Base-by-base conservation (phyloP, 768 basidiomycete species). In the Mycena polygramma region DNA sequence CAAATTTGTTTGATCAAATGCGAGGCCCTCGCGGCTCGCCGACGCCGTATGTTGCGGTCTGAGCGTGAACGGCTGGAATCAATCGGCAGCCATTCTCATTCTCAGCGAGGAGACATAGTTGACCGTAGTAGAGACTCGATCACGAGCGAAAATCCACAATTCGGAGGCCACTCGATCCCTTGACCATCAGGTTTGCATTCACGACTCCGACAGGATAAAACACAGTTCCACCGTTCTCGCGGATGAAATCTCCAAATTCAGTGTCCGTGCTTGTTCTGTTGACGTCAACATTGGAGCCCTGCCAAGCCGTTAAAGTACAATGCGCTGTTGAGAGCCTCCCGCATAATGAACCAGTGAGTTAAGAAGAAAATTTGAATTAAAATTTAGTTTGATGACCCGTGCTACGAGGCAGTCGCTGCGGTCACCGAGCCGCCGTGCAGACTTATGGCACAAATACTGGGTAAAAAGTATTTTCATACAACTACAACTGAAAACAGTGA, bases 101-200 rank as follows among this genome's bases (percentile, higher is more conserved):
- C n/a, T n/a, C n/a, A n/a, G n/a, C n/a, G n/a, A n/a, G n/a, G n/a
- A n/a, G n/a, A n/a, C n/a, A n/a, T n/a, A n/a, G n/a, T n/a, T n/a
- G n/a, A n/a, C n/a, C n/a, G n/a, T n/a, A n/a, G n/a, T n/a, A n/a
- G n/a, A n/a, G n/a, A n/a, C n/a, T n/a, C n/a, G n/a, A n/a, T n/a
- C n/a, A n/a, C n/a, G n/a, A n/a, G n/a, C n/a, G n/a, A 19, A 78
- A 76, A 73, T 85, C 83, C 17, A 83, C 81, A 24, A 85, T 74
- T 17, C 83, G 75, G n/a, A 85, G 60, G 2, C 81, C 82, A 7
- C 45, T 53, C 6, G 80, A 73, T 2, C 81, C 81, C 70, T 83
- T 83, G 17, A 85, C 81, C 36, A 58, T 66, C 65, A 85, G 68
- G 46, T 82, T 75, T 4, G 81, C 76, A 70, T 81, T 77, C 0